Conservation (phyloP, 2,329 filamentous ascomycete species). For the Fragosphaeria purpurea region DNA sequence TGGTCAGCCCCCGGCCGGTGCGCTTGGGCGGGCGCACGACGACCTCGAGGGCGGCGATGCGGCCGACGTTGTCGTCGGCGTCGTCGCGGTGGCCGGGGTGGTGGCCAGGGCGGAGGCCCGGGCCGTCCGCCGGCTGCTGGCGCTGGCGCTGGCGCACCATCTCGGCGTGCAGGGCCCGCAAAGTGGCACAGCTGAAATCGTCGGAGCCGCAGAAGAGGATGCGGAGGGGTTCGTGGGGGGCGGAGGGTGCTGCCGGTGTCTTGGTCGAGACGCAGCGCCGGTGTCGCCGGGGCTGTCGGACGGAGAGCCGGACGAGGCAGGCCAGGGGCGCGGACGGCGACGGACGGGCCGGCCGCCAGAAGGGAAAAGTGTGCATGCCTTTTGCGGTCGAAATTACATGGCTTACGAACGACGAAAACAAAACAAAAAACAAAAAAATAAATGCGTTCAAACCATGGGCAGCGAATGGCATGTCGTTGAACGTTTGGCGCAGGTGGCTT, state of each 20-base stretch:
- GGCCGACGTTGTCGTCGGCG: constrained; percentile 15
- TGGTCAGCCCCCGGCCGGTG: constrained; percentile 65
- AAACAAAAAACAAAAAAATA: too few relatives aligned
- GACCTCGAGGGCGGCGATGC: constrained; percentile 73
- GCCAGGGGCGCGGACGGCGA: too few relatives aligned
- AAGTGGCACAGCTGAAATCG: constrained; percentile 70
- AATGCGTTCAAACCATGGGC: too few relatives aligned
- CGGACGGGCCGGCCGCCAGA: too few relatives aligned
- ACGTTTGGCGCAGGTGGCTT: too few relatives aligned
- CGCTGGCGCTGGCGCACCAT: constrained; percentile 5
- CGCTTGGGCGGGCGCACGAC: constrained; percentile 70
- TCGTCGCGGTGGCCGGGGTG: constrained; percentile 70
- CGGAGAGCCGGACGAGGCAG: too few relatives aligned
- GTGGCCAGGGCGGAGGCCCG: constrained; percentile 77
- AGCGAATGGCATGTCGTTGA: too few relatives aligned
- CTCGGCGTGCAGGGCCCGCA: constrained; percentile 58
- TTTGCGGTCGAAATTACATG: too few relatives aligned
- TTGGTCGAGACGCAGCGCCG: too few relatives aligned
- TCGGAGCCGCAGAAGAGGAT: constrained; percentile 96
- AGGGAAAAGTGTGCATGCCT: too few relatives aligned
- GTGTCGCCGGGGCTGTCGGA: too few relatives aligned
- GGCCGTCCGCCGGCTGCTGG: constrained; percentile 41
- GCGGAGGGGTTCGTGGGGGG: constrained; percentile 48
- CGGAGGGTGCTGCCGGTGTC: not conserved
- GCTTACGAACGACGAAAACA: too few relatives aligned